phyloP scores from a whole-genome alignment of 73 alveolate genomes.

The Urostyla sp. region DNA sequence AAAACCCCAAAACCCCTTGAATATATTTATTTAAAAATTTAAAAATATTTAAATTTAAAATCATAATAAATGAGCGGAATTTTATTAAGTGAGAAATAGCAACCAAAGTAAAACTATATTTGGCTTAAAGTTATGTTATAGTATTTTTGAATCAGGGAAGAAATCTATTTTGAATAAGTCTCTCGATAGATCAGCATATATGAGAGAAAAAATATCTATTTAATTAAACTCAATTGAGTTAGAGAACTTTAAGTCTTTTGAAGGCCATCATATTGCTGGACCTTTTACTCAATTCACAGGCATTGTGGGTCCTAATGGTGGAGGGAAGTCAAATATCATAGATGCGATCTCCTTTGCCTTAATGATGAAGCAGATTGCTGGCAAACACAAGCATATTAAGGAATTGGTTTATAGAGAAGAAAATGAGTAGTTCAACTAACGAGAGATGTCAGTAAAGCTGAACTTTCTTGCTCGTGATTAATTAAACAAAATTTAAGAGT shows the following conservation, averaged over 20 bases:
- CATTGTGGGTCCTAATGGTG: slow-evolving; percentile 97
- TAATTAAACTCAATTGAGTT: slow-evolving; percentile 70
- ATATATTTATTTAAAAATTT: too few relatives aligned
- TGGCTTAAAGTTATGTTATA: too few relatives aligned
- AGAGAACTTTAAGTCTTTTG: slow-evolving; percentile 95
- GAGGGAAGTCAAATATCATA: slow-evolving; percentile 95
- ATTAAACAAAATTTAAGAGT: slow-evolving; percentile 44
- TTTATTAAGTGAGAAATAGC: too few relatives aligned
- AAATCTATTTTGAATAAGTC: not conserved
- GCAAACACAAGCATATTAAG: slow-evolving; percentile 82
- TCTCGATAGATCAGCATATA: not conserved
- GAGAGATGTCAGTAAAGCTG: slow-evolving; percentile 56
- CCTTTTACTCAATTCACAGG: slow-evolving; percentile 93
- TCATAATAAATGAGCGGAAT: too few relatives aligned
- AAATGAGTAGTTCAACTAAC: slow-evolving; percentile 27
- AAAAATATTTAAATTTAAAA: too few relatives aligned
- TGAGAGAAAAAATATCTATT: not conserved
- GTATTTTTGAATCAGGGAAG: too few relatives aligned
- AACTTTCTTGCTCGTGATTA: slow-evolving; percentile 34
- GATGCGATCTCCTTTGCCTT: slow-evolving; percentile 97
- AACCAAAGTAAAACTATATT: too few relatives aligned
- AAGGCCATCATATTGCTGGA: slow-evolving; percentile 93
- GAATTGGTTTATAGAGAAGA: slow-evolving; percentile 82
- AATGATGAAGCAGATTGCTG: slow-evolving; percentile 84
- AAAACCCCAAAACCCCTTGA: too few relatives aligned